A percentile compares a stretch with the other conserved stretches of the same genome.
Conservation (phyloP, 805 yeast species). For the Schizosaccharomyces lindneri region DNA sequence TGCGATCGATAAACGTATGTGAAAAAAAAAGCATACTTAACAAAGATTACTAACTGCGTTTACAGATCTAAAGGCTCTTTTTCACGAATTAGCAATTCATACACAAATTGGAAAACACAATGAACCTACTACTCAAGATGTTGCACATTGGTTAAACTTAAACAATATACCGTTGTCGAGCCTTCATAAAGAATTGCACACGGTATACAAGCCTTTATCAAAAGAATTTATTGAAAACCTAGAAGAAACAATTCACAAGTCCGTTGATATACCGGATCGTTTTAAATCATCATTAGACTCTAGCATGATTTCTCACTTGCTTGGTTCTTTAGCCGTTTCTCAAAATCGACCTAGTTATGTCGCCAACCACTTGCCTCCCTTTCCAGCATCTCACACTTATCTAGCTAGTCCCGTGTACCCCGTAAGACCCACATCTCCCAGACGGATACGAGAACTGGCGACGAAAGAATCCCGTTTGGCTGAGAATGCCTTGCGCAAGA, state of each 20-base stretch:
- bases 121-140: not conserved
- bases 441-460: slow-evolving; percentile 39
- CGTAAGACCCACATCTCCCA: slow-evolving; percentile 40
- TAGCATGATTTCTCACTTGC: not conserved
- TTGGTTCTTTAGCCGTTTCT: not conserved
- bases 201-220: not conserved
- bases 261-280: not conserved
- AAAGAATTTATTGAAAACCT: not conserved
- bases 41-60: not conserved
- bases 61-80: not conserved
- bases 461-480: slow-evolving; percentile 64
- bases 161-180: not conserved
- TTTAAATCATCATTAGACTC: not conserved
- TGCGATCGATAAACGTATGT: not conserved
- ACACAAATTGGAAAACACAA: not conserved
- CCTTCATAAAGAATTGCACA: not conserved
- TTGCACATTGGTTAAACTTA: not conserved
- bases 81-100: not conserved
- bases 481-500: slow-evolving; percentile 40
- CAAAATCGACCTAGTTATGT: not conserved
- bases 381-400: slow-evolving; percentile 89
- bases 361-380: slow-evolving; percentile 29
- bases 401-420: slow-evolving; percentile 48
- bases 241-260: not conserved
- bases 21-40: not conserved